Conservation (phyloP, 495 filamentous ascomycete genomes). For the Tuber borchii region DNA sequence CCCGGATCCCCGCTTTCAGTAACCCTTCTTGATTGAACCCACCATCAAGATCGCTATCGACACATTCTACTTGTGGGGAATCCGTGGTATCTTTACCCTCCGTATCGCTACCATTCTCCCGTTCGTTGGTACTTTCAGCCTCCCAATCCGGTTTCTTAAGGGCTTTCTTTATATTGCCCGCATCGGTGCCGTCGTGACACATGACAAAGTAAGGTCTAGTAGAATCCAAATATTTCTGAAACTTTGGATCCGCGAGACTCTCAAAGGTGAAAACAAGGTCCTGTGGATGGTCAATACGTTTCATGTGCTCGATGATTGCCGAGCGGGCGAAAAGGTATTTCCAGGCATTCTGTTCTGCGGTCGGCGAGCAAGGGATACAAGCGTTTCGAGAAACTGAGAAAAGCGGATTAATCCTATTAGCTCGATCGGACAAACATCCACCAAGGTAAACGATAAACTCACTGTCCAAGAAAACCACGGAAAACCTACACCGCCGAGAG, state of each 20-base stretch:
- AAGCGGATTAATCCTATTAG: conserved; percentile 25
- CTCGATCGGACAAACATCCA: neutral
- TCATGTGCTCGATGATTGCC: conserved; percentile 58
- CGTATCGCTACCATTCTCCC: neutral
- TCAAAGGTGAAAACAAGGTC: conserved; percentile 16
- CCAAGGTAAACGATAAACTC: conserved; percentile 15
- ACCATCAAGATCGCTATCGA: neutral
- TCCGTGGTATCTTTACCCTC: conserved; percentile 9
- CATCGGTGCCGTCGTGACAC: conserved; percentile 56
- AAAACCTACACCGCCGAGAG: conserved; percentile 59
- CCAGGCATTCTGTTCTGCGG: conserved; percentile 15
- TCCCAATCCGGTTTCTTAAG: neutral
- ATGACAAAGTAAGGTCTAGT: conserved; percentile 59
- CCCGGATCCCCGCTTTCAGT: conserved; percentile 7
- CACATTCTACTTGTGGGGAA: neutral
- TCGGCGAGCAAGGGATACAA: conserved; percentile 19
- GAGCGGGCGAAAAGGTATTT: conserved; percentile 59
- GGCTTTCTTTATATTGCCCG: neutral
- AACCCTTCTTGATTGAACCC: conserved; percentile 5
- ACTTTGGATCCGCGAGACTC: conserved; percentile 40
- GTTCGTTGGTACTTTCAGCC: neutral
- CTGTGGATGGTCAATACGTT: conserved; percentile 35
- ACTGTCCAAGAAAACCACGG: conserved; percentile 60
- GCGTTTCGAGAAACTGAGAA: conserved; percentile 9
- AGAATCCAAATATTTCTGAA: conserved; percentile 50